Evolutionary conservation across 2,329 filamentous ascomycete genomes (phyloP).

Genomic region (Waltergamsia citrina): DNA sequence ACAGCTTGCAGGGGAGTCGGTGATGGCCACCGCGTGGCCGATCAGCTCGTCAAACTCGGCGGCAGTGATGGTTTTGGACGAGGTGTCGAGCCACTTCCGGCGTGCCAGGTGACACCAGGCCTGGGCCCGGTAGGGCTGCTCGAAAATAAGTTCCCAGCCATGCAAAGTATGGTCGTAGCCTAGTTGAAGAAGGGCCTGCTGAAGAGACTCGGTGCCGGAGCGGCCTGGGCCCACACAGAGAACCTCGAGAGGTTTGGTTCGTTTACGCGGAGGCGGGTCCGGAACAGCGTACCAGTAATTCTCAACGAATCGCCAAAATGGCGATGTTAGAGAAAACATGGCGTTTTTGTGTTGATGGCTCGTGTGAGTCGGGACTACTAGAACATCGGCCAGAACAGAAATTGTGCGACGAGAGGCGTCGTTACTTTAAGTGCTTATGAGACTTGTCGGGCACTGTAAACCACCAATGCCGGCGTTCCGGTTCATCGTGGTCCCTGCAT

Average conservation of each 20-base stretch:
- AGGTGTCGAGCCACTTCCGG: not conserved
- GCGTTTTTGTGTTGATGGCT: no score
- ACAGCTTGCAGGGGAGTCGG: slow-evolving; percentile 26
- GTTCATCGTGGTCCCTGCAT: no score
- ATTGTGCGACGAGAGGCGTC: no score
- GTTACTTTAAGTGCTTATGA: no score
- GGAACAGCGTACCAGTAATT: slow-evolving; percentile 7
- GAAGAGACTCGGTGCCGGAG: slow-evolving; percentile 23
- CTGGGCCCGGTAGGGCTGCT: slow-evolving; percentile 7
- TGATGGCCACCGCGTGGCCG: slow-evolving; percentile 20
- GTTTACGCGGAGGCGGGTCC: slow-evolving; percentile 9
- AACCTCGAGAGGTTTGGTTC: slow-evolving; percentile 22
- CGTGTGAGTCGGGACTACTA: no score
- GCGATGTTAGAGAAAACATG: no score
- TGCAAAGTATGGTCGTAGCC: slow-evolving; percentile 21
- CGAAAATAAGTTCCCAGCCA: slow-evolving; percentile 23
- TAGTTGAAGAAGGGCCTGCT: slow-evolving; percentile 17
- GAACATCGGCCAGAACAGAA: no score
- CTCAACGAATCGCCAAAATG: not conserved
- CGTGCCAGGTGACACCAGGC: slow-evolving; percentile 14
- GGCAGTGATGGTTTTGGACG: slow-evolving; percentile 2
- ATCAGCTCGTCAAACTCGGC: slow-evolving; percentile 15
- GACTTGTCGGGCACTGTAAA: no score
- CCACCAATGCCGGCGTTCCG: no score
- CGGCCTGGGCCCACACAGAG: slow-evolving; percentile 21